Evolutionary conservation across 169 alveolate species (phyloP), one percentile per base, ranked within the genome.

Genomic region (Plasmodium reichenowi): DNA sequence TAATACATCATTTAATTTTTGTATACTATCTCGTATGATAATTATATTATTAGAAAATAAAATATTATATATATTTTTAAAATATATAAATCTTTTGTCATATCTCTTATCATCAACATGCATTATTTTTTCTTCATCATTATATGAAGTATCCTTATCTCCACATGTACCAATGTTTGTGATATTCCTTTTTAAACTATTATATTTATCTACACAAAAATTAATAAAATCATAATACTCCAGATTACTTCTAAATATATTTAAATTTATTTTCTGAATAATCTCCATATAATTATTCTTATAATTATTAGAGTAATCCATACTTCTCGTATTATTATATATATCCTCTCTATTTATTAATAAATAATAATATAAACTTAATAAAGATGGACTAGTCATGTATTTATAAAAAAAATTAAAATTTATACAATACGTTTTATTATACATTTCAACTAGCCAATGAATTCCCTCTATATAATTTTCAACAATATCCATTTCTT

Each of bases 371-470:
- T 85, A 85, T 24, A 85, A 60, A 54, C 92, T 71, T 50, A 85
- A 66, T 26, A 85, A 60, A 22, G 78, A 71, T 47, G 92, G 92
- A 59, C 92, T 85, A 7, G 17, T 24, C 0, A 66, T 26, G 48
- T 85, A 85, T 48, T 71, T 85, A 52, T 85, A 85, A 63, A 85
- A 85, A 71, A 85, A 85, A 63, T 85, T 85, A 85, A 85, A 85
- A 85, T 85, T 72, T 32, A 71, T 48, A 32, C 92, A 85, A 72
- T 73, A 85, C 15, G 87, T 85, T 71, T 85, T 59, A 8, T 85
- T 71, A 52, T 85, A 85, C 92, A 85, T 85, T 22, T 85, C 87
- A 38, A 85, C 87, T 85, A 85, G 56, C 92, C 92, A 85, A 45
- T 85, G 74, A 43, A 85, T 54, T 2, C 92, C 92, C 43, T 85